Percentiles rank a stretch among this genome's conserved stretches.
Evolutionary conservation across 176 grass and related monocot species (phyloP).

Genomic region (Hsuehochloa calcarea): DNA sequence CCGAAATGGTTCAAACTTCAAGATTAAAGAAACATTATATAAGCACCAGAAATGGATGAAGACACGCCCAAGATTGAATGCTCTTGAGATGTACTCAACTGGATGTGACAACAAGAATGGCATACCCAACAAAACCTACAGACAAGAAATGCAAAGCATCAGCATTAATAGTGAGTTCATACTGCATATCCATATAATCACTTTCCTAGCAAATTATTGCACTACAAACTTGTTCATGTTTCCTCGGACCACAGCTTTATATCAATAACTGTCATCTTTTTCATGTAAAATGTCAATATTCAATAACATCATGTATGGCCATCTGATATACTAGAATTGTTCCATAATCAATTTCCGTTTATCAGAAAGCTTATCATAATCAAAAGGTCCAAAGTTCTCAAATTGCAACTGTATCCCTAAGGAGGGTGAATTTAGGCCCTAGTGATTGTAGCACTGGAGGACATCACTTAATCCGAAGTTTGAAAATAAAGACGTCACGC

Average conservation of each 20-base stretch:
- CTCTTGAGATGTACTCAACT: conserved; percentile 80
- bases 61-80: conserved; percentile 91
- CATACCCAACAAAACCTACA: conserved; percentile 82
- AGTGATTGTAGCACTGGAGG: neutral
- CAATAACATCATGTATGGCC: neutral
- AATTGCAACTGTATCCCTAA: neutral
- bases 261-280: neutral
- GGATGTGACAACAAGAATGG: conserved; percentile 82
- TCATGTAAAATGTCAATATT: neutral
- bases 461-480: neutral
- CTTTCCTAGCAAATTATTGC: neutral
- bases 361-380: neutral
- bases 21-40: conserved; percentile 19
- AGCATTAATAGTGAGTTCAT: neutral
- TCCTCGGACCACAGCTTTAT: neutral
- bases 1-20: conserved; percentile 1
- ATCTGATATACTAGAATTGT: neutral
- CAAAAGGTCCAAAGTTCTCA: neutral
- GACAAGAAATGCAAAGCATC: conserved; percentile 11
- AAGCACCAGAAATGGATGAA: conserved; percentile 98
- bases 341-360: neutral
- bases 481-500: neutral
- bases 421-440: neutral
- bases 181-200: conserved; percentile 14
- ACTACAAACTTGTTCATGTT: neutral